These are phyloP conservation scores for Penicillium sp. DNA, from an alignment of 2,329 filamentous ascomycete genomes.

Conservation along the genomic window DNA sequence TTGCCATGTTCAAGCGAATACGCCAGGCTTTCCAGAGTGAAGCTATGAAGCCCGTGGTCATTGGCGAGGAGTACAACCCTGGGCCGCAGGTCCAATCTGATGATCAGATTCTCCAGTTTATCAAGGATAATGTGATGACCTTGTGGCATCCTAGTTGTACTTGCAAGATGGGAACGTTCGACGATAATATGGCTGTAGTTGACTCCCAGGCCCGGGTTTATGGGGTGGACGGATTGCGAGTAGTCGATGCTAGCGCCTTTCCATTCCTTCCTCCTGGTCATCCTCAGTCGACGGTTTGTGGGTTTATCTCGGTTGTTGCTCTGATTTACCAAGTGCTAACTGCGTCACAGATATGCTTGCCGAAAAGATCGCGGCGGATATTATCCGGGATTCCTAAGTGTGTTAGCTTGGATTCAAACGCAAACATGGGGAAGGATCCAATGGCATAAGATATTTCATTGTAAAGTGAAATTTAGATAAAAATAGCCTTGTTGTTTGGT, in stretches of 20 bases:
- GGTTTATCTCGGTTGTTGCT: neutral
- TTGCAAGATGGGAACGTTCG: constrained; percentile 31
- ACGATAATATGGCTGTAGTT: constrained; percentile 34
- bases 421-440: neutral
- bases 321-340: constrained; percentile 1
- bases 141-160: constrained; percentile 34
- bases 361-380: constrained; percentile 22
- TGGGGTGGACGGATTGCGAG: constrained; percentile 32
- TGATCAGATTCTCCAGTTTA: constrained; percentile 42
- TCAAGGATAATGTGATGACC: constrained; percentile 31
- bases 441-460: neutral
- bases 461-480: neutral
- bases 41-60: constrained; percentile 31
- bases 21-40: constrained; percentile 38
- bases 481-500: neutral
- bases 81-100: constrained; percentile 42
- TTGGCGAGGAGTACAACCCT: constrained; percentile 41
- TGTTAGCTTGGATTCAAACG: neutral
- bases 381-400: constrained; percentile 9
- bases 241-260: constrained; percentile 39
- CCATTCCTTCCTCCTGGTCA: constrained; percentile 44
- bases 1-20: constrained; percentile 46
- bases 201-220: constrained; percentile 33
- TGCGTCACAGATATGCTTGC: constrained; percentile 24
- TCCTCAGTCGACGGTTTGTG: constrained; percentile 33